Base-by-base conservation (phyloP, 106 monocot genomes). In the Narthecium ossifragum region DNA sequence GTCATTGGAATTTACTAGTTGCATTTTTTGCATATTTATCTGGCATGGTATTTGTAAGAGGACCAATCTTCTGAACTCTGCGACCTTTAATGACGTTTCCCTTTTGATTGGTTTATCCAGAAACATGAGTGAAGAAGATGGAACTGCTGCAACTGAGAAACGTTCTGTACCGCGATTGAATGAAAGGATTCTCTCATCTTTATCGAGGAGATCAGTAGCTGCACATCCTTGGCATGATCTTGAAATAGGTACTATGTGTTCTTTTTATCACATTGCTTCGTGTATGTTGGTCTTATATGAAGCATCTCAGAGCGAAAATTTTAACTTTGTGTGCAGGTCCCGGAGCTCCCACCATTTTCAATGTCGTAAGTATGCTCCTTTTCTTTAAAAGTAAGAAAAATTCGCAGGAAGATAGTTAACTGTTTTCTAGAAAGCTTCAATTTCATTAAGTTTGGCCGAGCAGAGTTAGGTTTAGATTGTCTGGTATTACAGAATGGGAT, bases 201-300 rank as follows among this genome's bases (percentile, higher is more conserved):
- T 77, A 37, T 61, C 70, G 23, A 64, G 47, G 38, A 71, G 66
- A 49, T 71, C 71, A 3, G 77, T 77, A 4, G 77, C 77, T 57
- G 77, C 77, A 13, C 77, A 77, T 60, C 71, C 77, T 61, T 77
- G 77, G 77, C 77, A 77, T 77, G 77, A 77, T 46, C 77, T 77
- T 41, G 77, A 77, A 54, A 77, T 77, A 54, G 77, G 77, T 77
- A 61, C 29, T 21, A 41, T 5, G 18, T 43, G 14, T 43, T 13
- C 18, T 0, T 43, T 6, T 10, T 0, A 43, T 43, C 2, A 2
- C 43, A 43, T 18, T 43, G 43, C 1, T 43, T 43, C 18, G 11
- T 39, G 39, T 39, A 39, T 39, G 12, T n/a, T n/a, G n/a, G n/a
- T n/a, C n/a, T n/a, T n/a, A n/a, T n/a, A n/a, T n/a, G n/a, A n/a